These are phyloP conservation scores for Neolentinus lepideus DNA, from an alignment of 1,284 basidiomycete species.

Conservation along the genomic window DNA sequence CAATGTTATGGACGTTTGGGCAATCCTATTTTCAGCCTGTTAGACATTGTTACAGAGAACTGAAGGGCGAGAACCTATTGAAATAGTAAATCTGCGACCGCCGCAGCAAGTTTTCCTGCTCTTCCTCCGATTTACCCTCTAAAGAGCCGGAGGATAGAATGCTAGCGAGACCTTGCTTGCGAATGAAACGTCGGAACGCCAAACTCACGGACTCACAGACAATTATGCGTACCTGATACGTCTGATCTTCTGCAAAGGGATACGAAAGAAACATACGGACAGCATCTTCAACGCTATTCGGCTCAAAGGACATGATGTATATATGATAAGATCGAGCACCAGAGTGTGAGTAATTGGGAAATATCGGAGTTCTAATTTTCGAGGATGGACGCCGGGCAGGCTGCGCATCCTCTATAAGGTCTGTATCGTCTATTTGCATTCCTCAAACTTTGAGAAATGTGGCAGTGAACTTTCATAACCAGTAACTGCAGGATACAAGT, in stretches of 20 bases:
- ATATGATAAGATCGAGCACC: no score
- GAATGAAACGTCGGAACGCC: neutral
- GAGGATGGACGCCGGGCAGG: no score
- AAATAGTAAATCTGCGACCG: conserved; percentile 65
- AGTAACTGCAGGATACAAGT: no score
- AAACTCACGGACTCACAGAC: neutral
- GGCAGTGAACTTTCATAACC: no score
- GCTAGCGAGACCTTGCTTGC: conserved; percentile 58
- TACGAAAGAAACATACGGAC: neutral
- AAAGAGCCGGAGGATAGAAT: conserved; percentile 38
- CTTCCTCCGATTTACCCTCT: conserved; percentile 29
- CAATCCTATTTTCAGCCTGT: neutral
- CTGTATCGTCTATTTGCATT: no score
- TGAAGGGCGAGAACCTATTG: conserved; percentile 40
- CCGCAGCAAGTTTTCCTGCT: conserved; percentile 38
- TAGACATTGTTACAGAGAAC: neutral
- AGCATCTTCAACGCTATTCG: neutral
- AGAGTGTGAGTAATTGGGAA: no score
- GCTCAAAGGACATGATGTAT: no score
- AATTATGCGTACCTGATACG: neutral
- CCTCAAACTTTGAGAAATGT: no score
- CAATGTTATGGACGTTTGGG: conserved; percentile 25
- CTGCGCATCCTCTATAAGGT: no score
- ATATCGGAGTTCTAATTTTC: no score
- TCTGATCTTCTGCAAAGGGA: neutral